Evolutionary conservation across 768 basidiomycete genomes (phyloP).

Genomic region (Exidia glandulosa): DNA sequence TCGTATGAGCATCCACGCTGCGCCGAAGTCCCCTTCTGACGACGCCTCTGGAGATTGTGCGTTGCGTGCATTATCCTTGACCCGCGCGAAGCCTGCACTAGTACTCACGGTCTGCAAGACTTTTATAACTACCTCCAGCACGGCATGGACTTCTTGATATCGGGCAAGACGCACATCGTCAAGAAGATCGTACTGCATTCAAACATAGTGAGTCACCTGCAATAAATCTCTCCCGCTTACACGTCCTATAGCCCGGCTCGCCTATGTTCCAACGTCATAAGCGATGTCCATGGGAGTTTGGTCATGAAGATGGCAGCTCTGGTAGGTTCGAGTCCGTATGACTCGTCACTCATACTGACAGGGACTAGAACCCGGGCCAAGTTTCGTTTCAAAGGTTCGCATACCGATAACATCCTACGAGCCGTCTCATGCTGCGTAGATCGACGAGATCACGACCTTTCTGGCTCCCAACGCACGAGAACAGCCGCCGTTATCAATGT

Average conservation of each 20-base stretch:
- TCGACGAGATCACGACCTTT: slow-evolving; percentile 70
- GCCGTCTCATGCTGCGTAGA: slow-evolving; percentile 28
- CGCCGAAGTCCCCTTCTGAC: slow-evolving; percentile 16
- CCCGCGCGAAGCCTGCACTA: neutral
- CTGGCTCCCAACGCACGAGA: slow-evolving; percentile 51
- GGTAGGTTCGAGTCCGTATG: no score
- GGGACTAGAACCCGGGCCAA: neutral
- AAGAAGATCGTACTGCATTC: slow-evolving; percentile 81
- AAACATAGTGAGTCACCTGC: slow-evolving; percentile 53
- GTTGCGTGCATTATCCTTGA: neutral
- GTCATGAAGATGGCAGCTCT: neutral
- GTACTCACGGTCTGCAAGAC: slow-evolving; percentile 24
- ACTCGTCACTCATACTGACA: neutral
- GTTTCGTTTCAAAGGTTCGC: neutral
- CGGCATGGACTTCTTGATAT: slow-evolving; percentile 79
- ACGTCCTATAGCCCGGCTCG: slow-evolving; percentile 59
- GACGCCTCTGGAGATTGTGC: slow-evolving; percentile 34
- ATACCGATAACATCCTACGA: slow-evolving; percentile 6
- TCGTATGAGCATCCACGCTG: slow-evolving; percentile 73
- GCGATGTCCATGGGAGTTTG: slow-evolving; percentile 81
- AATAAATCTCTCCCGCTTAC: neutral
- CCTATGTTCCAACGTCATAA: slow-evolving; percentile 86
- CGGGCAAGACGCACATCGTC: slow-evolving; percentile 56
- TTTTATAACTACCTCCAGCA: slow-evolving; percentile 93
- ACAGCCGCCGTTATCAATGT: slow-evolving; percentile 68